Base-by-base conservation (phyloP, 176 grass and related monocot species). In the Tuctoria greenei region DNA sequence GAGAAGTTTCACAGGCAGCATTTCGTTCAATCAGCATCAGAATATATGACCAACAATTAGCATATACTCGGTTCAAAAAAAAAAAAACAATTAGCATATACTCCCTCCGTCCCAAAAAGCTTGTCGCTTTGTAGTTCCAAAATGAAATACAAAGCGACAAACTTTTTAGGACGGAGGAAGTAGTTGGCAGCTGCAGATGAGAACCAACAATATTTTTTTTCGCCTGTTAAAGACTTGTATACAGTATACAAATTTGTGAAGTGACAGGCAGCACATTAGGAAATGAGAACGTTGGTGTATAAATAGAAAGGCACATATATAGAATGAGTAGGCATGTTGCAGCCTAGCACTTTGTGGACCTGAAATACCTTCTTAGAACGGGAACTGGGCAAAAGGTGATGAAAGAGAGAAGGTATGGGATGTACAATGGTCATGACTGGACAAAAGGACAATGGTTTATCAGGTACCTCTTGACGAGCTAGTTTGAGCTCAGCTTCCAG, bases 401-500 rank as follows among this genome's bases (percentile, higher is more conserved):
- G 40, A 70, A 69, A 63, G 23, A 15, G 47, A 18, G 59, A 36
- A 59, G 41, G 21, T 45, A 24, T 10, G 55, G 4, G 8, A 36
- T 69, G 3, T 28, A 74, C 36, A 62, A 26, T 49, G 51, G 56
- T 69, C 20, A 28, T 37, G 17, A 59, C 18, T 7, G 10, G 61
- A n/a, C 72, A 46, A 56, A 44, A 69, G 41, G 17, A 67, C 23
- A 81, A 69, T 41, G 13, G 9, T 61, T 28, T 24, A 69, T 34
- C 42, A 62, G 45, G 70, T 79, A 97, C 95, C 89, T 98, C 95
- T 25, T 91, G 86, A 47, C 89, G 91, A 26, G 91, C 75, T 24
- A 94, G 81, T 69, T 95, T 98, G 10, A 98, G 85, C 75, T 98
- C 95, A 9, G 95, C 95, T 66, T 98, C 95, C 67, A 98, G 82